Base-by-base conservation (phyloP, 768 basidiomycete genomes). In the Amanita exitialis region DNA sequence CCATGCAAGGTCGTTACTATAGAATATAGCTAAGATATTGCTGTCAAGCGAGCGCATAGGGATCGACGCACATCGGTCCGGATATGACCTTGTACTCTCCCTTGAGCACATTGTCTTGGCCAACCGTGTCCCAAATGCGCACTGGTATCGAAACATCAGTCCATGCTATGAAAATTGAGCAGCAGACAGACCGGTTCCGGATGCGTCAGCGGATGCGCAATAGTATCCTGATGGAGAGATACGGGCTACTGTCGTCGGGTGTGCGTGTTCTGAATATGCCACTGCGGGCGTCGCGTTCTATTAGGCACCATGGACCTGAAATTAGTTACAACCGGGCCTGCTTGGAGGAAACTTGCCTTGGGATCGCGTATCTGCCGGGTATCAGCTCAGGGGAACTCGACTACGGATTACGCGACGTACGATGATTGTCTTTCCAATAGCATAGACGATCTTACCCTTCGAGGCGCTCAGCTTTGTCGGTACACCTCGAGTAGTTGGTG, bases 221-320 rank as follows among this genome's bases (percentile, higher is more conserved):
- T 97, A 98, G 67, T 83, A 96, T 23, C 95, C 94, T 1, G 90
- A 88, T 0, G 93, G 94, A 2, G 92, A 92, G 59, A 96, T 79
- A 34, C 90, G 81, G 12, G 95, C 94, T 15, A 94, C 89, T 1
- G 90, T 93, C 6, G 90, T 77, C 49, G 83, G 83, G 57, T 91
- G 83, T 3, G 83, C 77, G 66, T 96, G 93, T 25, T 86, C 87
- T 39, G 79, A 73, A 62, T 94, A 92, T 20, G 82, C 73, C 10
- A 72, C 72, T 10, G 82, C 77, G 4, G 78, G 66, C 3, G 72
- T 69, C 10, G 84, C 78, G 62, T 88, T 81, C 93, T 92, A 57
- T 34, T 25, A 4, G 43, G 44, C 36, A 49, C 12, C 9, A 34
- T 25, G 6, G 25, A 30, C 41, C 35, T 52, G 44, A 38, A 25